phyloP scores from a whole-genome alignment of 805 yeast genomes.

The Saturnispora silvae region DNA sequence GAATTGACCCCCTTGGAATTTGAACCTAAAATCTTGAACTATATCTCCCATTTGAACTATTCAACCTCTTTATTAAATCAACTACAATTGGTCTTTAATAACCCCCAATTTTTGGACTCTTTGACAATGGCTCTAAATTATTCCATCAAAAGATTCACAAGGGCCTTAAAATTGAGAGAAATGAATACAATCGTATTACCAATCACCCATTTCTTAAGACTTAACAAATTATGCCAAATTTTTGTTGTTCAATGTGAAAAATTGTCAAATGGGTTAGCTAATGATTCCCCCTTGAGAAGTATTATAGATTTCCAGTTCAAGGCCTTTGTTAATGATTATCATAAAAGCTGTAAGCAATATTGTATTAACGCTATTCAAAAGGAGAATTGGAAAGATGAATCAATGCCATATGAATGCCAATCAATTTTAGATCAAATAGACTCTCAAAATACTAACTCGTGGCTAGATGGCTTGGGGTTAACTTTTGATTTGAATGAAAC shows the following conservation, averaged over 20 bases:
- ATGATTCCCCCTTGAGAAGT: slow-evolving; percentile 52
- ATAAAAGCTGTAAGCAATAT: slow-evolving; percentile 36
- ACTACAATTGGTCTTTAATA: slow-evolving; percentile 60
- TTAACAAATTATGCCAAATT: slow-evolving; percentile 54
- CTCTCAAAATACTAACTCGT: slow-evolving; percentile 31
- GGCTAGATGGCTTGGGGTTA: slow-evolving; percentile 32
- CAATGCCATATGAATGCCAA: slow-evolving; percentile 41
- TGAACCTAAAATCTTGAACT: slow-evolving; percentile 56
- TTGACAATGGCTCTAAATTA: slow-evolving; percentile 59
- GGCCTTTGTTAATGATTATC: slow-evolving; percentile 46
- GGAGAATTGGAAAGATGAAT: slow-evolving; percentile 74
- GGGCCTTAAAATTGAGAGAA: slow-evolving; percentile 66
- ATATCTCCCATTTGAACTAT: slow-evolving; percentile 57
- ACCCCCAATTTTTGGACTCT: slow-evolving; percentile 49
- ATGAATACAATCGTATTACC: slow-evolving; percentile 53
- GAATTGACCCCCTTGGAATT: slow-evolving; percentile 64
- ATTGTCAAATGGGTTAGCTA: slow-evolving; percentile 52
- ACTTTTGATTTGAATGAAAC: slow-evolving; percentile 14
- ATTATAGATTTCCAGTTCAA: slow-evolving; percentile 57
- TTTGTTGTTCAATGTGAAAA: slow-evolving; percentile 79
- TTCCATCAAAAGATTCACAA: slow-evolving; percentile 67
- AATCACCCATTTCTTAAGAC: slow-evolving; percentile 50
- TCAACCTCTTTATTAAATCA: slow-evolving; percentile 65
- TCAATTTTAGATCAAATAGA: slow-evolving; percentile 38
- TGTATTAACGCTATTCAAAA: slow-evolving; percentile 43